Conservation (phyloP, 768 basidiomycete species). For the Leccinum barrowsii region DNA sequence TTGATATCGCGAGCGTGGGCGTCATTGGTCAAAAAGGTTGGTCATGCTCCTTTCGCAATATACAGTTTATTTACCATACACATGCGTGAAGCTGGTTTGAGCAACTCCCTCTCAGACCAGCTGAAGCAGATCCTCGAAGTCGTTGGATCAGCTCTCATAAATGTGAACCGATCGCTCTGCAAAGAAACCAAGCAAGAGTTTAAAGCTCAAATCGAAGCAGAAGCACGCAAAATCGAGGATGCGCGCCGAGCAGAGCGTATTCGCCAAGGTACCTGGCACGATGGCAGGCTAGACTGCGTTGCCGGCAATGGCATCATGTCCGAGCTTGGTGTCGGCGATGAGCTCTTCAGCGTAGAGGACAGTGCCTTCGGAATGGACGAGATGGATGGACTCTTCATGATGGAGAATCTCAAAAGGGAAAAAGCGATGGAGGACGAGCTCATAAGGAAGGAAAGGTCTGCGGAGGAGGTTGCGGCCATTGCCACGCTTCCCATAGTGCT, state of each 20-base stretch:
- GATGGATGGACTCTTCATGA: conserved; percentile 4
- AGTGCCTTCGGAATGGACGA: conserved; percentile 16
- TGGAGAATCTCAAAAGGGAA: conserved; percentile 21
- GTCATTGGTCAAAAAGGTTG: conserved; percentile 93
- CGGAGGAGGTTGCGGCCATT: conserved; percentile 49
- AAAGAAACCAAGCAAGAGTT: conserved; percentile 39
- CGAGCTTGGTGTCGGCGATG: conserved; percentile 83
- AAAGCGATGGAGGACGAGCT: conserved; percentile 33
- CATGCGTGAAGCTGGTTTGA: conserved; percentile 65
- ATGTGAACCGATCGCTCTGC: conserved; percentile 53
- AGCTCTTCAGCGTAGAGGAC: conserved; percentile 44
- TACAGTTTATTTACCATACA: background rate
- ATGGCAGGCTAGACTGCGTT: conserved; percentile 79
- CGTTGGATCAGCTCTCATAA: conserved; percentile 65
- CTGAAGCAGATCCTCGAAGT: conserved; percentile 82
- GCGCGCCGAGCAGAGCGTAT: conserved; percentile 45
- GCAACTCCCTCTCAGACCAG: conserved; percentile 75
- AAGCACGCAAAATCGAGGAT: conserved; percentile 37
- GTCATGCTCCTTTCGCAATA: background rate
- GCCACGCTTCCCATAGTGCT: conserved; percentile 80
- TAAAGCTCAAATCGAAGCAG: conserved; percentile 35
- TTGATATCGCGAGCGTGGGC: conserved; percentile 90
- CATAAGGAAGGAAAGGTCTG: conserved; percentile 26
- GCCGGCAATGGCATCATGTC: conserved; percentile 85
- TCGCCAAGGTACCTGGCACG: conserved; percentile 72